A percentile compares a stretch with the other conserved stretches of the same genome.
phyloP scores from a whole-genome alignment of 139 green algal genomes.

The Desmodesmus armatus region DNA sequence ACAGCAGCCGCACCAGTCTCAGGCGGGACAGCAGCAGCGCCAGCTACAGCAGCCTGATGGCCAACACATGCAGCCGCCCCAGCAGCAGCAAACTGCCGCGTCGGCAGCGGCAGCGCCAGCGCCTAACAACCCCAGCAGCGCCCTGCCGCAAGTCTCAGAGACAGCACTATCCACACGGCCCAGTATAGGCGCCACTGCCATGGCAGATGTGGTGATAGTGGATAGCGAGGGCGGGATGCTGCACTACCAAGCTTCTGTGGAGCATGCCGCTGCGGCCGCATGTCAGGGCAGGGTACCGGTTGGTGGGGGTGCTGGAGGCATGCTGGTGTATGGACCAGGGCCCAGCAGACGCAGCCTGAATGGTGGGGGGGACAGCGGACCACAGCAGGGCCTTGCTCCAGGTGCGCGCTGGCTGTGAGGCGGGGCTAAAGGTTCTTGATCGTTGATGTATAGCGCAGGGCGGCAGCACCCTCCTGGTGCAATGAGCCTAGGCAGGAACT shows the following conservation, averaged over 20 bases:
- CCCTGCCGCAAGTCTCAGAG: too few species aligned
- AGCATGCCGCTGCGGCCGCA: slow-evolving; percentile 11
- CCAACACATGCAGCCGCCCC: background rate
- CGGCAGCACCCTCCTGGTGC: too few species aligned
- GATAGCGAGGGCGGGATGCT: background rate
- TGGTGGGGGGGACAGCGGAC: too few species aligned
- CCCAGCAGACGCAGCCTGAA: background rate
- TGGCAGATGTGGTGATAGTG: slow-evolving; percentile 23
- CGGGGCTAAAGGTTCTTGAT: too few species aligned
- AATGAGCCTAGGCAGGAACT: too few species aligned
- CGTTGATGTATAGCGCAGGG: too few species aligned
- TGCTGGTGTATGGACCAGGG: slow-evolving; percentile 1
- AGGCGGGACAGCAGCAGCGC: background rate
- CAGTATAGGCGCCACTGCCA: background rate
- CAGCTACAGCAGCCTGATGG: background rate
- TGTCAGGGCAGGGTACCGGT: background rate
- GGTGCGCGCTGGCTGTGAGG: background rate
- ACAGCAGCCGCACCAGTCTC: slow-evolving; percentile 2
- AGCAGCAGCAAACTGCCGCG: background rate
- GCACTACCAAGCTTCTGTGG: slow-evolving; percentile 4
- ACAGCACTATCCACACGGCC: background rate
- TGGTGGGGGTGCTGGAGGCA: background rate
- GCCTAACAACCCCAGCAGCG: too few species aligned
- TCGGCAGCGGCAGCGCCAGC: too few species aligned
- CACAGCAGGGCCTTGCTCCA: background rate